phyloP scores from a whole-genome alignment of 2,329 filamentous ascomycete genomes.

The Tympanopsis confertula region DNA sequence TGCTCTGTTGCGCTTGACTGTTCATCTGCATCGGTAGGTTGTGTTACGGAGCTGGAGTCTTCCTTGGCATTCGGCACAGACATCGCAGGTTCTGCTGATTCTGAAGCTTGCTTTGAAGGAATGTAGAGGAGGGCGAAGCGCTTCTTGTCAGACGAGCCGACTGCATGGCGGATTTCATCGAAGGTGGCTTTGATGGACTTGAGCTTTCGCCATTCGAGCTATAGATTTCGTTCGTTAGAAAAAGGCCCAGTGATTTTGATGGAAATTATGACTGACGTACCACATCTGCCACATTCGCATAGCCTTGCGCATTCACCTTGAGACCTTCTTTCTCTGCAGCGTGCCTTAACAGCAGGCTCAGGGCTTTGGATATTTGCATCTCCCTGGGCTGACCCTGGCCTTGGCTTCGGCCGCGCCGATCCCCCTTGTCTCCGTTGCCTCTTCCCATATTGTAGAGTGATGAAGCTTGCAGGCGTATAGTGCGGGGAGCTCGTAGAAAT shows the following conservation, averaged over 20 bases:
- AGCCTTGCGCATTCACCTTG: not conserved
- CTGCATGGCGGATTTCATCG: not conserved
- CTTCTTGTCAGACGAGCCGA: slow-evolving; percentile 1
- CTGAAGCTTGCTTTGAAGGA: not conserved
- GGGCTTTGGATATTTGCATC: not conserved
- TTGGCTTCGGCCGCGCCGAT: too few species aligned
- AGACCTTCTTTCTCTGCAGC: not conserved
- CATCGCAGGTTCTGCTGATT: too few species aligned
- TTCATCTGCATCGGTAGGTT: not conserved
- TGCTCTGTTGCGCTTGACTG: not conserved
- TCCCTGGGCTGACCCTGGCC: too few species aligned
- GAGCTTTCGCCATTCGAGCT: not conserved
- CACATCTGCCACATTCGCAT: slow-evolving; percentile 1
- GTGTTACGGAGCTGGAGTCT: too few species aligned
- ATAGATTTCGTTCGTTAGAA: too few species aligned
- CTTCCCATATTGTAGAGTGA: too few species aligned
- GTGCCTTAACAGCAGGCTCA: not conserved
- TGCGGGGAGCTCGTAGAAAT: too few species aligned
- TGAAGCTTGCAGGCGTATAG: too few species aligned
- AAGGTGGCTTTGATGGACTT: not conserved
- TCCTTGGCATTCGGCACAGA: too few species aligned
- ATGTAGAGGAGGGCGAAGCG: not conserved
- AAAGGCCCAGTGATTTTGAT: too few species aligned
- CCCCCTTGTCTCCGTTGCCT: too few species aligned
- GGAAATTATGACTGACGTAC: too few species aligned